A percentile compares a stretch with the other conserved stretches of the same genome.
Evolutionary conservation across 306 rosid species (phyloP).

Genomic region (Rosa chinensis): DNA sequence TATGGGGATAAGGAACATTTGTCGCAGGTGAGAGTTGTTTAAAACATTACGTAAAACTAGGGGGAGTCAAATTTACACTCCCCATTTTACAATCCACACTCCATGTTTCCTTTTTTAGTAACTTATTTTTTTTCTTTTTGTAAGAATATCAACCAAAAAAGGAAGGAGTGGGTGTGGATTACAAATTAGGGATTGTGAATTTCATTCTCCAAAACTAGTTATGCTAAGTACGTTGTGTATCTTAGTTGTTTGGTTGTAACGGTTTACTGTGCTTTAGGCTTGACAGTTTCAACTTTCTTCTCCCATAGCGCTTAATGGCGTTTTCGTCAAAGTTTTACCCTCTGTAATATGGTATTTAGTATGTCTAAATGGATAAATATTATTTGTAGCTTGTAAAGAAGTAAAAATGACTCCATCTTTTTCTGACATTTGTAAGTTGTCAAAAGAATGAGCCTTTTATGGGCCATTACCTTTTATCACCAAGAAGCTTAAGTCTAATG

Average conservation of each 20-base stretch:
- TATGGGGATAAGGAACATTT: constrained; percentile 86
- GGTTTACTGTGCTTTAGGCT: not conserved
- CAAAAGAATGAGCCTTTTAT: not conserved
- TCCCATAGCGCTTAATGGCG: not conserved
- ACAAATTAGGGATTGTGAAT: not conserved
- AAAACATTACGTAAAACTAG: not conserved
- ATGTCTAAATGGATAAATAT: not conserved
- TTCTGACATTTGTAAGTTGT: not conserved
- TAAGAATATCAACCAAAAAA: too few species aligned
- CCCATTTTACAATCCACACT: not conserved
- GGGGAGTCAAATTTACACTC: not conserved
- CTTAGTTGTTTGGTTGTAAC: not conserved
- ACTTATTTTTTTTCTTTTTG: too few species aligned
- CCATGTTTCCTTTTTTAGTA: not conserved
- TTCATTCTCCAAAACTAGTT: not conserved
- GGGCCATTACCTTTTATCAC: not conserved
- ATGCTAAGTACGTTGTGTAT: not conserved
- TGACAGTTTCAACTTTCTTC: not conserved
- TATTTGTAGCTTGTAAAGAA: not conserved
- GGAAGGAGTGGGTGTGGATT: too few species aligned
- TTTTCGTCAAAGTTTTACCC: not conserved
- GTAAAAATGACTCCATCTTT: not conserved
- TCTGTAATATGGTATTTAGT: not conserved
- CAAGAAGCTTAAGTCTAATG: not conserved
- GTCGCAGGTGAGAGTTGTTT: constrained; percentile 62